Base-by-base conservation (phyloP, 495 filamentous ascomycete species). In the Daldinia childiae region DNA sequence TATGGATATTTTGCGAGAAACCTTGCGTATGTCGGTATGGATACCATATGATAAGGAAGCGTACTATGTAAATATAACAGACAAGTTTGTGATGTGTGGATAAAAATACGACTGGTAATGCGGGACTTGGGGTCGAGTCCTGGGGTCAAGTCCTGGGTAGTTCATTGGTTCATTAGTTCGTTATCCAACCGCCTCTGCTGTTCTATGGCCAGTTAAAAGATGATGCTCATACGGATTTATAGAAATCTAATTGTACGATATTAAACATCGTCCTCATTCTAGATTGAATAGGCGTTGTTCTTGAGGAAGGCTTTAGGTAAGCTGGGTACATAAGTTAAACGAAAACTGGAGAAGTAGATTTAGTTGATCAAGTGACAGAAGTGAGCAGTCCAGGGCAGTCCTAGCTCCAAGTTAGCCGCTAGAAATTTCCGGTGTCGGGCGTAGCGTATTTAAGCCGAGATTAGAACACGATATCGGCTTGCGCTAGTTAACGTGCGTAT, bases 391-490 rank as follows among this genome's bases (percentile, higher is more conserved):
- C 30, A 32, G 1, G 1, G 26, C 3, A 32, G 32, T 48, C 17
- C 24, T 54, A 54, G 50, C 50, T 54, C 50, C 26, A n/a, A 30
- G 27, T 30, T 54, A 15, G 24, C 24, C 39, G 48, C 15, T 32
- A 36, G 41, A 26, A 48, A 73, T 73, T 73, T 73, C 71, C 71
- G 71, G 71, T 73, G 66, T 73, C 71, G 71, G 71, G 62, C 62
- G 54, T 69, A 62, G 66, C 66, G 66, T 62, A 36, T 32, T 73
- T 52, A 61, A 66, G 29, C 65, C 69, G 59, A 68, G 54, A 69
- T 69, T 69, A 52, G 32, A 11, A 54, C 39, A 48, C 26, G 62
- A 66, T 58, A 65, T 48, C 57, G 58, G 66, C 36, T 19, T 63
- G 62, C 62, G 50, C 71, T 73, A 73, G 58, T 62, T 27, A 62